Base-by-base conservation (phyloP, 2,329 filamentous ascomycete species). In the Claviceps purpurea region DNA sequence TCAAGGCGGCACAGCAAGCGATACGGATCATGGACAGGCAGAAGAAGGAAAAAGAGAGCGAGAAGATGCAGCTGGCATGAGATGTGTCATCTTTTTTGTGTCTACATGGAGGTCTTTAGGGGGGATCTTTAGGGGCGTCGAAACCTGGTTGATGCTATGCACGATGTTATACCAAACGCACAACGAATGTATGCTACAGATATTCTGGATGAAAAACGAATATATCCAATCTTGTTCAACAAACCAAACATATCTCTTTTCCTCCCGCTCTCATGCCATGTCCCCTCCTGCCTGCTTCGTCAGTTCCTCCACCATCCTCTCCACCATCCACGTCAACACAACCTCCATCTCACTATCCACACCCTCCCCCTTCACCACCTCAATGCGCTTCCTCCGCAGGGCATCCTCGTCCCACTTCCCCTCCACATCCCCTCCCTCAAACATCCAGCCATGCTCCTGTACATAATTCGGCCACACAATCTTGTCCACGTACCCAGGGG, bases 391-490 rank as follows among this genome's bases (percentile, higher is more conserved):
- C 52, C 63, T 63, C 24, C 57, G 55, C 58, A 79, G 65, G 47
- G 74, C 70, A 0, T 70, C 67, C 18, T 68, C 63, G 42, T 77
- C 71, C 10, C 82, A 62, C 47, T 68, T 61, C 0, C 78, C 78
- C 59, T 85, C 78, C 0, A 88, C 85, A 62, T 90, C 72, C 0
- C 79, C 84, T 7, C 71, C 69, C 57, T 82, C 68, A 63, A 96
- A 93, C 65, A 98, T 72, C 75, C 87, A 95, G 22, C 73, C 72
- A 69, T 97, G 90, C 60, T 89, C 81, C 50, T 78, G 74, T 3
- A 86, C 87, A 67, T 96, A 97, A 61, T 95, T 91, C 3, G 91
- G 91, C 93, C 93, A 98, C 4, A 98, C 93, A 51, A 98, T 78
- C 64, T 86, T 79, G 65, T 97, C 90, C 40, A 97, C 89, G 65